Conservation (phyloP, 139 green algal species). For the Edaphochlamys debaryana region DNA sequence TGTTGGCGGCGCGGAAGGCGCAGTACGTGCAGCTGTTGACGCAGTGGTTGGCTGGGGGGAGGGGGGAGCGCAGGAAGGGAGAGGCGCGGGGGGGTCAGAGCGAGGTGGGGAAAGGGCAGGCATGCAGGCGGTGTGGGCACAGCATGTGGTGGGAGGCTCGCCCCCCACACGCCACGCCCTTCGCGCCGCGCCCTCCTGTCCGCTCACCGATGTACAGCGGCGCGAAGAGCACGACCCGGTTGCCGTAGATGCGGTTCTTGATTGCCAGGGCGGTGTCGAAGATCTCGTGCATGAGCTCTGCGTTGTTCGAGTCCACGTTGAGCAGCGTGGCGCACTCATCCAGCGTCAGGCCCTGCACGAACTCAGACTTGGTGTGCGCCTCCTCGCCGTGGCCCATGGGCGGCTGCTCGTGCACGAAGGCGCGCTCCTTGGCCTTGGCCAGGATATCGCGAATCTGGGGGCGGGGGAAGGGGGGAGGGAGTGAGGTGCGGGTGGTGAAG, state of each 20-base stretch:
- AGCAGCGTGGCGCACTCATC: slow-evolving; percentile 77
- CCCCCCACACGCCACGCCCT: too few relatives aligned
- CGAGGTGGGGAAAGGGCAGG: too few relatives aligned
- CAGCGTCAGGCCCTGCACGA: slow-evolving; percentile 68
- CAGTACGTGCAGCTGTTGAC: slow-evolving; percentile 82
- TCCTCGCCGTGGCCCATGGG: background rate
- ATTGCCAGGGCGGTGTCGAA: slow-evolving; percentile 76
- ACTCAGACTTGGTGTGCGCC: slow-evolving; percentile 36
- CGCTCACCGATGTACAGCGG: slow-evolving; percentile 67
- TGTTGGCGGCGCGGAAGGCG: slow-evolving; percentile 74
- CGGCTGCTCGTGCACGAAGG: slow-evolving; percentile 58
- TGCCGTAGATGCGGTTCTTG: slow-evolving; percentile 82
- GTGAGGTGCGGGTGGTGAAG: too few relatives aligned
- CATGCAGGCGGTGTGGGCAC: too few relatives aligned
- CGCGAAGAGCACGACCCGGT: slow-evolving; percentile 82
- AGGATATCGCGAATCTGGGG: slow-evolving; percentile 58
- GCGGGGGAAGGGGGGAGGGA: too few relatives aligned
- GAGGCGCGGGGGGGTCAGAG: too few relatives aligned
- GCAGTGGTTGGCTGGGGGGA: slow-evolving; percentile 70
- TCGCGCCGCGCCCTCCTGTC: background rate
- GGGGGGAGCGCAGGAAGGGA: too few relatives aligned
- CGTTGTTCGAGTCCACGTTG: slow-evolving; percentile 70
- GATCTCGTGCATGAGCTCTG: slow-evolving; percentile 61
- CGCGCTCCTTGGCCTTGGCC: slow-evolving; percentile 61
- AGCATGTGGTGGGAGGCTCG: too few relatives aligned